These are phyloP conservation scores for Cyberlindnera euphorbiae DNA, from an alignment of 805 yeast genomes.

Conservation along the genomic window DNA sequence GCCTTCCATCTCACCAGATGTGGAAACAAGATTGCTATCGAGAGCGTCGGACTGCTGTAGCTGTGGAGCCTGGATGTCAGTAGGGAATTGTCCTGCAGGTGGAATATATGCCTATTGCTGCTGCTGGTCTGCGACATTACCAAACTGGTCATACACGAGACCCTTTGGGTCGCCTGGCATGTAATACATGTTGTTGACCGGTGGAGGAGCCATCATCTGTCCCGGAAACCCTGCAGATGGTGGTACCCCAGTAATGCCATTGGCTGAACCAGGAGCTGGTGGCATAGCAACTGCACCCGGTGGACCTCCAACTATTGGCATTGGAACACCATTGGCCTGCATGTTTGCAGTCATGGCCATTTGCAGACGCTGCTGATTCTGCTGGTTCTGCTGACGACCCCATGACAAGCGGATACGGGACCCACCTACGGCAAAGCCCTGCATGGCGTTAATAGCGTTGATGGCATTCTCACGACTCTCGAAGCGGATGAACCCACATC, in stretches of 20 bases:
- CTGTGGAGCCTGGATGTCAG: no score
- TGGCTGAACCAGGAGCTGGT: slow-evolving; percentile 3
- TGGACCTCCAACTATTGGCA: no score
- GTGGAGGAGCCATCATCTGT: slow-evolving; percentile 14
- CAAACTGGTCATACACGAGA: slow-evolving; percentile 9
- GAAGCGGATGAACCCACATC: slow-evolving; percentile 75
- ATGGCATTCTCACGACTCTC: slow-evolving; percentile 68
- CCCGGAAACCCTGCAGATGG: slow-evolving; percentile 10
- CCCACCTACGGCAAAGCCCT: slow-evolving; percentile 74
- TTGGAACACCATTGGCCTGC: no score
- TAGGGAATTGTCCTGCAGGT: no score
- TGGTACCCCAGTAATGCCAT: slow-evolving; percentile 3
- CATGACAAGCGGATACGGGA: slow-evolving; percentile 68
- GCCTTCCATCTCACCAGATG: not conserved
- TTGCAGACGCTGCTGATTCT: not conserved
- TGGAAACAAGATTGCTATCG: no score
- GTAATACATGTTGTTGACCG: slow-evolving; percentile 18
- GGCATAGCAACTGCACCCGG: not conserved
- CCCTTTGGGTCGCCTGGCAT: slow-evolving; percentile 14
- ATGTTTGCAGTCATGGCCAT: no score
- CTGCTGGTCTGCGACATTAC: slow-evolving; percentile 4
- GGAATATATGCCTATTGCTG: slow-evolving; percentile 11
- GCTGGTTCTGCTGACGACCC: slow-evolving; percentile 48
- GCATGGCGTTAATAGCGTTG: slow-evolving; percentile 72
- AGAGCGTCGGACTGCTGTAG: no score